Base-by-base conservation (phyloP, 2,329 filamentous ascomycete species). In the Penicillium freii region DNA sequence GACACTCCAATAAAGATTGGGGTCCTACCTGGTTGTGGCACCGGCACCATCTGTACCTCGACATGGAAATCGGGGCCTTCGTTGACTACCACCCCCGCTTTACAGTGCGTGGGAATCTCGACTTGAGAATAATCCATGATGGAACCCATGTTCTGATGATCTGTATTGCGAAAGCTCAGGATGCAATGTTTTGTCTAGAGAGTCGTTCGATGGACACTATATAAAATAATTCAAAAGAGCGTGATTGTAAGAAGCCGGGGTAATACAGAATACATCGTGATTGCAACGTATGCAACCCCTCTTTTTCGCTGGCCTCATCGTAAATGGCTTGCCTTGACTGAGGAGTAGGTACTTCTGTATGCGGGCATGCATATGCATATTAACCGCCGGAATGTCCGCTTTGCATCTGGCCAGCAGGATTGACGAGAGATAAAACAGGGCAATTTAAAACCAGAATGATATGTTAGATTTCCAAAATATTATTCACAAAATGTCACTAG, bases 21-120 rank as follows among this genome's bases (percentile, higher is more conserved):
- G 4, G 5, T 25, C 63, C 57, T 66, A 80, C 78, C 78, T 54
- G 79, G 78, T 50, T 79, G 74, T 5, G 80, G 80, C 0, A 82
- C 78, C 19, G 77, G 74, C 1, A 82, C 78, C 55, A 74, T 73
- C 63, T 79, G 74, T 9, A 82, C 75, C 56, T 80, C 77, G 31
- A 82, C 69, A 6, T 65, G 67, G 60, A 82, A 82, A 55, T 81
- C 68, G 0, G 80, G 79, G 1, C 81, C 81, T 63, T 80, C 75
- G 58, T 82, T 80, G 31, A 80, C 71, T 1, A 81, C 77, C 2
- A 82, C 79, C 7, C 78, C 81, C 2, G 79, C 81, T 54, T 81
- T 80, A 66, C 81, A 80, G 56, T 77, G 73, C 42, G 78, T 77
- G 2, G 80, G 81, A 36, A 82, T 76, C 2, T 64, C 53, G 34